phyloP scores from a whole-genome alignment of 768 basidiomycete species.

The Psilocybe subaeruginosa region DNA sequence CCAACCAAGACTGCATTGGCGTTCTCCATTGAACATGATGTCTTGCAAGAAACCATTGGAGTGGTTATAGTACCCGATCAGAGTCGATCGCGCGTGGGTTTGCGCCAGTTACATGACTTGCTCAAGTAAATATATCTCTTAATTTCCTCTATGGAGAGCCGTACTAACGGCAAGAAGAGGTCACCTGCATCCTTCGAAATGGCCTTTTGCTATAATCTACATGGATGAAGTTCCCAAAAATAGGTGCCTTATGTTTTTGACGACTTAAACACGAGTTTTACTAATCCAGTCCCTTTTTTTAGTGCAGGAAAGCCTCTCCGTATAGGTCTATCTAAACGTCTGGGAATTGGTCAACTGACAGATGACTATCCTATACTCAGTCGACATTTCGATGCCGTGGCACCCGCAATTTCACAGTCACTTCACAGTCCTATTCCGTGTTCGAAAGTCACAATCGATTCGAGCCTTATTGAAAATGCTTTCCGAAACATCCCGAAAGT shows the following conservation, averaged over 20 bases:
- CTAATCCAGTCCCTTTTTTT: not conserved
- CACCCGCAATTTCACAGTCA: slow-evolving; percentile 32
- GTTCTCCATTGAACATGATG: slow-evolving; percentile 49
- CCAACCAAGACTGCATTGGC: slow-evolving; percentile 37
- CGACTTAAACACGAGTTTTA: not conserved
- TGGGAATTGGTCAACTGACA: slow-evolving; percentile 38
- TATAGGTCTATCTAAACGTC: slow-evolving; percentile 43
- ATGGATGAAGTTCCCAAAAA: slow-evolving; percentile 53
- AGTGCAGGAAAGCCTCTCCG: slow-evolving; percentile 51
- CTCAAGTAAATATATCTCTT: slow-evolving; percentile 31
- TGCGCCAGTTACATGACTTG: slow-evolving; percentile 43
- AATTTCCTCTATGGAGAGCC: not conserved
- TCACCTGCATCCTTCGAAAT: slow-evolving; percentile 50
- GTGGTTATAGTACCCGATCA: slow-evolving; percentile 42
- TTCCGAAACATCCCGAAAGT: slow-evolving; percentile 32
- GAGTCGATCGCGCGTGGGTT: slow-evolving; percentile 36
- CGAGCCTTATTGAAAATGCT: slow-evolving; percentile 27
- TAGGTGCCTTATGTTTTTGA: slow-evolving; percentile 22
- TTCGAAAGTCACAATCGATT: slow-evolving; percentile 31
- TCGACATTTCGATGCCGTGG: slow-evolving; percentile 44
- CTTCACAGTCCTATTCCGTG: slow-evolving; percentile 42
- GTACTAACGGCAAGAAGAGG: slow-evolving; percentile 27
- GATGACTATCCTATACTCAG: slow-evolving; percentile 35
- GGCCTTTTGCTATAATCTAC: slow-evolving; percentile 51
- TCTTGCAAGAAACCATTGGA: slow-evolving; percentile 50